Evolutionary conservation across 2,329 filamentous ascomycete genomes (phyloP).

Genomic region (Drechslerella coelobrocha): DNA sequence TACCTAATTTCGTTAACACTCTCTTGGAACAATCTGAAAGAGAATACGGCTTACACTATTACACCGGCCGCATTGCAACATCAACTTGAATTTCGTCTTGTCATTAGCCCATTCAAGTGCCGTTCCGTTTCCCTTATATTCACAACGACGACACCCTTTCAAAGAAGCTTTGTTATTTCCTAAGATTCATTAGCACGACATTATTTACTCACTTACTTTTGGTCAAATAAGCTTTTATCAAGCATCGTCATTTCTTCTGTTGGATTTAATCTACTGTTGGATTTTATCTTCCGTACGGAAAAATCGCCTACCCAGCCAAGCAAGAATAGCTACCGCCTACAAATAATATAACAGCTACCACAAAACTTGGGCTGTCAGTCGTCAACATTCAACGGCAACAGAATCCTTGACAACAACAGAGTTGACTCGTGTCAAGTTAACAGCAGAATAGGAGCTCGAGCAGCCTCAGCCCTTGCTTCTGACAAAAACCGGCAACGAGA

Average conservation of each 20-base stretch:
- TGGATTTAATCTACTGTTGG: constrained; percentile 46
- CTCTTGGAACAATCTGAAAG: no score
- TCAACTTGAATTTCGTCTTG: not conserved
- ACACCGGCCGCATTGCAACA: not conserved
- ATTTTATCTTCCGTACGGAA: constrained; percentile 37
- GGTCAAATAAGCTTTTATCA: constrained; percentile 18
- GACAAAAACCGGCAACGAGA: constrained; percentile 23
- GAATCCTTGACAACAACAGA: constrained; percentile 34
- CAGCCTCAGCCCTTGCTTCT: constrained; percentile 1
- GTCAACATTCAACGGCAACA: constrained; percentile 14
- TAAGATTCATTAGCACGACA: not conserved
- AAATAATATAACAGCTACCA: constrained; percentile 44
- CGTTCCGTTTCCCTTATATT: not conserved
- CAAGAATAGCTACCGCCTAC: not conserved
- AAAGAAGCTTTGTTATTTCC: not conserved
- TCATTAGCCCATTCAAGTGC: not conserved
- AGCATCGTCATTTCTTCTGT: constrained; percentile 20
- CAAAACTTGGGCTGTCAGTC: constrained; percentile 33
- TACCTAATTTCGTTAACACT: not conserved
- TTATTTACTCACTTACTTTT: constrained; percentile 16
- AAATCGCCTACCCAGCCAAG: constrained; percentile 35
- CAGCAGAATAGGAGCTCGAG: constrained; percentile 17
- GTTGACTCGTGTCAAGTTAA: constrained; percentile 22
- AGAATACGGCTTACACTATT: no score
- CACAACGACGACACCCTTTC: not conserved